Conservation (phyloP, 345 rosid genomes). For the Viola odorata region DNA sequence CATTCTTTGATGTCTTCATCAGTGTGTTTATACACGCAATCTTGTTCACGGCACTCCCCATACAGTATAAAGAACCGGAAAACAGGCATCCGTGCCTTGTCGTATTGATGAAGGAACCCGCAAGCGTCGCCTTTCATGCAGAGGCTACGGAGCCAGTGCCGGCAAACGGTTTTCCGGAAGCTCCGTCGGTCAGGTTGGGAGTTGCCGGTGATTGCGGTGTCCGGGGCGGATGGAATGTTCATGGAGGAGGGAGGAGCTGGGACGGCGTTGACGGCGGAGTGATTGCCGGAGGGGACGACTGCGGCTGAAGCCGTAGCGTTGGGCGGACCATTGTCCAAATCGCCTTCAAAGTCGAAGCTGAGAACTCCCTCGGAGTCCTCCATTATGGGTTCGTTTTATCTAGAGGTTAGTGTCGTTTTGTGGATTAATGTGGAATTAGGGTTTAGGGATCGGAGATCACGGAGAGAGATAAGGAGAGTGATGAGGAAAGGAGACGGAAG, state of each 20-base stretch:
- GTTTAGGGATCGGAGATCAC: not conserved
- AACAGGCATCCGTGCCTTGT: slow-evolving; percentile 95
- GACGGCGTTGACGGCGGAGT: slow-evolving; percentile 10
- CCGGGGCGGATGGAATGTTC: slow-evolving; percentile 2
- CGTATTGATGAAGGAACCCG: slow-evolving; percentile 96
- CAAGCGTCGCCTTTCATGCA: slow-evolving; percentile 99
- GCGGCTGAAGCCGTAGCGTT: slow-evolving; percentile 55
- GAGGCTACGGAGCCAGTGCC: slow-evolving; percentile 97
- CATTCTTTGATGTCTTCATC: slow-evolving; percentile 98
- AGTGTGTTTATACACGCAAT: slow-evolving; percentile 94
- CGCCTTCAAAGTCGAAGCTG: slow-evolving; percentile 97
- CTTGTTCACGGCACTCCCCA: slow-evolving; percentile 98
- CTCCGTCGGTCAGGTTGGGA: slow-evolving; percentile 57
- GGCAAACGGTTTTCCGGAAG: slow-evolving; percentile 95
- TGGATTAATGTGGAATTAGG: not conserved
- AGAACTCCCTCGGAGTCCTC: slow-evolving; percentile 58
- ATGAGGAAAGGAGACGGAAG: too few species aligned
- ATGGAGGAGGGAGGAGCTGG: slow-evolving; percentile 18
- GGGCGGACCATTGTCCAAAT: slow-evolving; percentile 63
- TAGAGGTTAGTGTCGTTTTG: not conserved
- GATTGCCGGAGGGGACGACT: slow-evolving; percentile 38
- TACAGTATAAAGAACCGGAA: slow-evolving; percentile 77
- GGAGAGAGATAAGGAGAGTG: not conserved
- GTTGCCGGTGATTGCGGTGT: slow-evolving; percentile 12
- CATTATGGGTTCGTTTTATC: not conserved